Evolutionary conservation across 2,329 filamentous ascomycete genomes (phyloP), one percentile per base, ranked within the genome.

Genomic region (Pseudogymnoascus sp.): DNA sequence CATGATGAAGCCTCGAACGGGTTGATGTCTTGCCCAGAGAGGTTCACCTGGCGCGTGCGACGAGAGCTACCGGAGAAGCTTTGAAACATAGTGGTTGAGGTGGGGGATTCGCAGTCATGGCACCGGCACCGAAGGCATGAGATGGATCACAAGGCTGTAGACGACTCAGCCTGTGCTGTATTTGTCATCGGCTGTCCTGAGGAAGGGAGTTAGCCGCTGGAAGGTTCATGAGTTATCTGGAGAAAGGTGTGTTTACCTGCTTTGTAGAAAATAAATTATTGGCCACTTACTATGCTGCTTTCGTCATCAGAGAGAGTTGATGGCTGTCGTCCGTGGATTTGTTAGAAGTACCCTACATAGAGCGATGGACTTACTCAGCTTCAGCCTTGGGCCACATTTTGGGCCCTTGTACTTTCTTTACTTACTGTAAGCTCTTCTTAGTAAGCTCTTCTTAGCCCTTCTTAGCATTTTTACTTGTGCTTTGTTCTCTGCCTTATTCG

Each of bases 21-120:
- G 72, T 96, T 96, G 61, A 81, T 80, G 68, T 85, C 85, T 69
- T 93, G 88, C 67, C 92, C 95, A 68, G 91, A 95, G 66, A 99
- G 87, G 77, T 97, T 97, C 73, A 97, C 91, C 75, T 97, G 93
- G 68, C 95, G 88, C 66, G 89, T 88, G 69, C 90, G 89, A 72
- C 91, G 87, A 70, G 91, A 90, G 76, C 79, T 90, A 70, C 95
- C 95, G 23, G 90, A 95, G 78, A 99, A 99, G 62, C 89, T 92
- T 66, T 89, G 87, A 78, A 95, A 96, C 93, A 97, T 97, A 69
- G 73, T 74, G 73, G 62, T 64, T 31, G 62, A 61, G 66, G 40
- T 40, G 34, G 51, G 34, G 36, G 67, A 42, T 65, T 68, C 62
- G 66, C 54, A 54, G 62, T 62, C 63, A 42, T 67, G 51, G 51